Conservation (phyloP, 2,329 filamentous ascomycete genomes). For the Ceratocystis papillata region DNA sequence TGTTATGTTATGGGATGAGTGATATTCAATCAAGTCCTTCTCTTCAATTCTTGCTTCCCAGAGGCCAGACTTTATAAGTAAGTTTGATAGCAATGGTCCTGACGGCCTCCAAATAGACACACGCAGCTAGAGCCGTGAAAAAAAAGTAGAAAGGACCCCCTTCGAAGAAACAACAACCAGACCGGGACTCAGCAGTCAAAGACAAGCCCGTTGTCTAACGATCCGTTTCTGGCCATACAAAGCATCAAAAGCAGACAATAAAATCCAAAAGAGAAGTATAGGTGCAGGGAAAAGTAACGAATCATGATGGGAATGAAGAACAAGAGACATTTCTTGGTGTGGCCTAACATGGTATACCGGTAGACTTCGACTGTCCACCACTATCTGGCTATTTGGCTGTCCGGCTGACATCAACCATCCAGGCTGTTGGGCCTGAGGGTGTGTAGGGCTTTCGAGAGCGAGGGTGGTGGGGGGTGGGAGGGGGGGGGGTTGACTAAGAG, state of each 20-base stretch:
- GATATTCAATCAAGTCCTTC: neutral
- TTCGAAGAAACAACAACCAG: constrained; percentile 1
- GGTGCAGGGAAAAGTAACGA: neutral
- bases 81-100: neutral
- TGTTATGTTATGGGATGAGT: neutral
- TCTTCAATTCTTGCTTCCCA: neutral
- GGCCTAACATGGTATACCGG: constrained; percentile 1
- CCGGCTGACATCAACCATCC: neutral
- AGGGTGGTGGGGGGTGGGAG: neutral
- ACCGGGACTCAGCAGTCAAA: neutral
- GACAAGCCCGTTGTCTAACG: constrained; percentile 11
- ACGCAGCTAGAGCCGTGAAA: neutral
- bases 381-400: neutral
- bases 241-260: neutral
- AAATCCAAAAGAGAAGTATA: neutral
- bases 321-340: neutral
- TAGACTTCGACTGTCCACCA: neutral
- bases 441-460: constrained; percentile 1
- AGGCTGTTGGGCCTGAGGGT: constrained; percentile 8
- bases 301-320: neutral
- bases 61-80: neutral
- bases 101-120: constrained; percentile 4
- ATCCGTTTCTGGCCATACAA: neutral
- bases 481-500: neutral
- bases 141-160: neutral